Evolutionary conservation across 1,284 basidiomycete species (phyloP), one percentile per base, ranked within the genome.

Genomic region (Ustilago sp.): DNA sequence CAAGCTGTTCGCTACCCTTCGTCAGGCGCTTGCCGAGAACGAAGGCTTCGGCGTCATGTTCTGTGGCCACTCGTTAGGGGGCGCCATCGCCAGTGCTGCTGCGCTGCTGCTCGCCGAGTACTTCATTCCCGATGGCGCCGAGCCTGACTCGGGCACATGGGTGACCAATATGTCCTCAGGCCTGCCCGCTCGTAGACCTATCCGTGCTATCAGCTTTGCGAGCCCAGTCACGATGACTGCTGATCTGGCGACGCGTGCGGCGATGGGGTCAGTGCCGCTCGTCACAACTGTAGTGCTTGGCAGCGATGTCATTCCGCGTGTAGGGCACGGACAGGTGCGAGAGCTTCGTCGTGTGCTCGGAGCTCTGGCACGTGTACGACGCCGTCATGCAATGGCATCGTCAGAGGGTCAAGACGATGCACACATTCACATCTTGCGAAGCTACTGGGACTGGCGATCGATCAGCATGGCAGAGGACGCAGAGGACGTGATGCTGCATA

Each of bases 331-430:
- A 0, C 84, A 85, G 63, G 68, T 81, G 15, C 74, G 84, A 53
- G 84, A 85, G 58, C 58, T 85, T 48, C 80, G 84, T n/a, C 75
- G 84, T 36, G 82, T 84, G 48, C 68, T 85, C 11, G 84, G 84
- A 48, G 84, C 83, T 6, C 58, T 85, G 8, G 72, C 77, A 23
- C 79, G 84, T 19, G 82, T 85, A 11, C 77, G 84, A n/a, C 67
- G 82, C 12, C 65, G 83, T 17, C 71, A 78, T 17, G 74, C 61
- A 12, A 56, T 65, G 68, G 56, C 65, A 2, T 67, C 76, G 2
- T 66, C 70, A 15, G 63, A 74, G 31, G 79, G 79, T 5, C 55
- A 70, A 17, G 82, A 79, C 3, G 73, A 74, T 32, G 74, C 81
- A 4, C 63, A 74, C 2, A 74, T 85, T 12, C 84, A 83, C 63